Base-by-base conservation (phyloP, 768 basidiomycete species). In the Lactarius indigo region DNA sequence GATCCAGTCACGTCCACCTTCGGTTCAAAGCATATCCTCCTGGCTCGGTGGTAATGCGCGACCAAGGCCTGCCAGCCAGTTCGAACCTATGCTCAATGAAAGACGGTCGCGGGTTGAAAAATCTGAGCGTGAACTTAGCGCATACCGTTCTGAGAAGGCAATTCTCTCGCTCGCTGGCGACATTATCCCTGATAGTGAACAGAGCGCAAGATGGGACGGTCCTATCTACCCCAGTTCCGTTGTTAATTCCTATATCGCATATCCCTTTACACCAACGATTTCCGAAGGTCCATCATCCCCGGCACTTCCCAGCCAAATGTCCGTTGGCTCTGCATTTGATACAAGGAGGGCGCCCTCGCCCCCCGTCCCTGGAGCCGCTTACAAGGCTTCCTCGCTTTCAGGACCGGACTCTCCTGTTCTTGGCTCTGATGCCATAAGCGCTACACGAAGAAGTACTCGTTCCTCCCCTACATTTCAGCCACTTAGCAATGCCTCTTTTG, bases 71-170 rank as follows among this genome's bases (percentile, higher is more conserved):
- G 74, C 78, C 37, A 73, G 73, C 63, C 76, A 72, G 10, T 17
- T 55, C 1, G 4, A 73, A 70, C 33, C 64, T 52, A 12, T 74
- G 20, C 54, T 58, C 20, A 68, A 73, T 23, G 79, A 78, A 50
- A 69, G 75, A 42, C 75, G 64, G 13, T 72, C 79, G 28, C 78
- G 77, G 78, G 71, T 70, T 39, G 73, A 77, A 54, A 74, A 78
- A 15, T 72, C 76, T 1, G 78, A 79, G 61, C 69, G 72, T 35
- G 77, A 72, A 12, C 68, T 69, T 28, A 72, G 61, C 12, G 67
- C 68, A 31, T 54, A 47, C 33, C 56, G 63, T 39, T 41, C 59
- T 9, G 54, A 42, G 20, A 67, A 57, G 47, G 47, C 33, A 33
- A 18, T 20, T 17, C 39, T 41, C n/a, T 55, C 59, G 18, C 50